A percentile compares a stretch with the other conserved stretches of the same genome.
Conservation (phyloP, 805 yeast genomes). For the Zygoascus tannicola region DNA sequence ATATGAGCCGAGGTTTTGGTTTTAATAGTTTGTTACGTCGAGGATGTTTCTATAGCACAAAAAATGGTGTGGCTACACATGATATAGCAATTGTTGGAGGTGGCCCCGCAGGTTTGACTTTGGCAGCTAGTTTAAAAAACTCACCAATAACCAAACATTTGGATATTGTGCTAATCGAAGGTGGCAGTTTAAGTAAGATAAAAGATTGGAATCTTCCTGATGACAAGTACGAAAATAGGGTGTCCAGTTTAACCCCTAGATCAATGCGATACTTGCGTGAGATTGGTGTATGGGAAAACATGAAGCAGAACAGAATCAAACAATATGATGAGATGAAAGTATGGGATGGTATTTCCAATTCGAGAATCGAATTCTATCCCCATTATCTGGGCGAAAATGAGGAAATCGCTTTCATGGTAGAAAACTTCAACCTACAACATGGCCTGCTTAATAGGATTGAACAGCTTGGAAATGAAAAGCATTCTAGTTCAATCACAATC, state of each 20-base stretch:
- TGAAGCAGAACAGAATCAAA: conserved; percentile 62
- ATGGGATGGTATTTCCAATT: conserved; percentile 72
- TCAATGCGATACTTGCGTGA: conserved; percentile 55
- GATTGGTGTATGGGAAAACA: conserved; percentile 69
- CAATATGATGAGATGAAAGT: conserved; percentile 75
- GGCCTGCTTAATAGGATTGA: conserved; percentile 49
- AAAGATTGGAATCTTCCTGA: conserved; percentile 38
- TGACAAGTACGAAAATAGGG: conserved; percentile 60
- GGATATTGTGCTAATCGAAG: conserved; percentile 65
- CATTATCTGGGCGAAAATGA: conserved; percentile 25
- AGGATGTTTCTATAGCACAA: no score
- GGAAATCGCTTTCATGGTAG: conserved; percentile 74
- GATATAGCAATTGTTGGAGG: conserved; percentile 91
- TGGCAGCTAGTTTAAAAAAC: conserved; percentile 66
- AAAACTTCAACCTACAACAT: conserved; percentile 74
- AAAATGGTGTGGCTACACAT: no score
- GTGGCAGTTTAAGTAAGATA: conserved; percentile 46
- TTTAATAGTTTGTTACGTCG: no score
- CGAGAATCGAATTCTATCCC: conserved; percentile 58
- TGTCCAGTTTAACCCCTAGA: conserved; percentile 77
- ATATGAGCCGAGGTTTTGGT: no score
- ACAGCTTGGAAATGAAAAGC: conserved; percentile 28
- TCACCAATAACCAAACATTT: conserved; percentile 54
- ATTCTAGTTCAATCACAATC: conserved; percentile 3
- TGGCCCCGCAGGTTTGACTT: conserved; percentile 91